phyloP scores from a whole-genome alignment of 2,329 filamentous ascomycete species.

The Diaporthe sp. region DNA sequence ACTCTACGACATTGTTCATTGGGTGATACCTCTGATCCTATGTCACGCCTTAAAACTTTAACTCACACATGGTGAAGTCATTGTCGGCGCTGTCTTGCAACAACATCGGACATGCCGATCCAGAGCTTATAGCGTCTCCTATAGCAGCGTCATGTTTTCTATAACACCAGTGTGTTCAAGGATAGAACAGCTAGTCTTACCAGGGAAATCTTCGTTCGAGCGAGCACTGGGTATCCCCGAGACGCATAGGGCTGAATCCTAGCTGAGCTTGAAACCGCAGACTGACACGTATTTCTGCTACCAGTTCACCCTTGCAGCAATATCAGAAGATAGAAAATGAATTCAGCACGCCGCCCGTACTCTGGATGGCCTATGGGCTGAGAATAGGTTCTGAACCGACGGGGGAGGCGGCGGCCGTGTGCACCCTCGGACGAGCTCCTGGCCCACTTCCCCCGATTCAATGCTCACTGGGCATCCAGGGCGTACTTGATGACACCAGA shows the following conservation, averaged over 20 bases:
- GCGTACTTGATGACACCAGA: too few species aligned
- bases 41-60: neutral
- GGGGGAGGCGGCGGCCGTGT: neutral
- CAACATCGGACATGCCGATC: neutral
- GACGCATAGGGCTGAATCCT: constrained; percentile 23
- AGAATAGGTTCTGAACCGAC: neutral
- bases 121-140: neutral
- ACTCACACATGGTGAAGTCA: neutral
- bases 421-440: neutral
- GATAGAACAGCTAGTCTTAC: neutral
- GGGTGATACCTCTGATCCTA: neutral
- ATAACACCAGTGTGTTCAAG: neutral
- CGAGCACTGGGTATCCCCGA: neutral
- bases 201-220: neutral
- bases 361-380: neutral
- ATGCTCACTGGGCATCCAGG: neutral
- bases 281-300: neutral
- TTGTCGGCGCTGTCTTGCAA: neutral
- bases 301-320: neutral
- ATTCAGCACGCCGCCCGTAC: neutral
- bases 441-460: neutral
- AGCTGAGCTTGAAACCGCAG: constrained; percentile 12
- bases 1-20: neutral
- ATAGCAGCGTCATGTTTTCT: neutral
- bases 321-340: neutral